These are phyloP conservation scores for Aspergillus homomorphus DNA, from an alignment of 495 filamentous ascomycete genomes.

Conservation along the genomic window DNA sequence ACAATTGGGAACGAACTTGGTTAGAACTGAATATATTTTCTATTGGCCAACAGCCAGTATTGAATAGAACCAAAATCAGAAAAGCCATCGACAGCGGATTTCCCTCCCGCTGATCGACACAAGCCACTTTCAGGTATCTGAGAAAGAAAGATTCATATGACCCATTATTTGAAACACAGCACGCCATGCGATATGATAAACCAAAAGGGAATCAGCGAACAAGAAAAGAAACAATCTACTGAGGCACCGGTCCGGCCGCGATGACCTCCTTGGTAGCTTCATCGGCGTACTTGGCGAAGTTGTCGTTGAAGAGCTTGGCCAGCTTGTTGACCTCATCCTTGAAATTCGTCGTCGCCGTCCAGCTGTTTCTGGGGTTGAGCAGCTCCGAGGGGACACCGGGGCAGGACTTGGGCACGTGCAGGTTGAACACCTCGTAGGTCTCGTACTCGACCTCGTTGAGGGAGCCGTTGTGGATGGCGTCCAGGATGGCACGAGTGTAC, in stretches of 20 bases:
- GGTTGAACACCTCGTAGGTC: slow-evolving; percentile 94
- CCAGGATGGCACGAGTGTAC: slow-evolving; percentile 97
- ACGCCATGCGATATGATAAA: slow-evolving; percentile 29
- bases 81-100: slow-evolving; percentile 17
- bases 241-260: slow-evolving; percentile 35
- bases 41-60: neutral
- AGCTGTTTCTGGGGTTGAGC: slow-evolving; percentile 89
- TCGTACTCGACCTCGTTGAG: slow-evolving; percentile 90
- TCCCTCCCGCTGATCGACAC: slow-evolving; percentile 9
- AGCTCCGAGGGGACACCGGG: slow-evolving; percentile 83
- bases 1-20: neutral
- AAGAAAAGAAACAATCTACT: slow-evolving; percentile 18
- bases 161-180: slow-evolving; percentile 20
- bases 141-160: slow-evolving; percentile 12
- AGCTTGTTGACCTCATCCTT: slow-evolving; percentile 84
- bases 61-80: slow-evolving; percentile 2
- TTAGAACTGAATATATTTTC: neutral
- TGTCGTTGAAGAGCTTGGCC: slow-evolving; percentile 82
- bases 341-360: slow-evolving; percentile 80
- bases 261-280: slow-evolving; percentile 78
- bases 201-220: slow-evolving; percentile 8
- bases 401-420: slow-evolving; percentile 84
- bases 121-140: slow-evolving; percentile 11
- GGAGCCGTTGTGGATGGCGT: slow-evolving; percentile 95
- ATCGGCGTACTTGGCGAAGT: slow-evolving; percentile 92